phyloP scores from a whole-genome alignment of 441 rosid genomes.

The Bruguiera hainesii region DNA sequence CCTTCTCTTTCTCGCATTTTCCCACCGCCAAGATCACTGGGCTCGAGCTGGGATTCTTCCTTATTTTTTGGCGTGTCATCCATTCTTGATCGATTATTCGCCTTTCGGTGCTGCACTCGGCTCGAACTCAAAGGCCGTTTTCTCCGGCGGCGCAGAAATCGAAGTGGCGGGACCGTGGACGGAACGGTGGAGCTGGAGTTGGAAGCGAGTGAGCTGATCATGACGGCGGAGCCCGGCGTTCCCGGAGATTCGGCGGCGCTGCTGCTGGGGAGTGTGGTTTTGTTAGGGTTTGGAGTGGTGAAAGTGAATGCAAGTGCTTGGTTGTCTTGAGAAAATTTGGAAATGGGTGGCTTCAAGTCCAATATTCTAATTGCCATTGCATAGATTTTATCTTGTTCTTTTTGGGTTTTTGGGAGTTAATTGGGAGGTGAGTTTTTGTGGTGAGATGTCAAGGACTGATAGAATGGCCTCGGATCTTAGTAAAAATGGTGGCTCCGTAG shows the following conservation, averaged over 20 bases:
- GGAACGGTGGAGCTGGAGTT: constrained; percentile 18
- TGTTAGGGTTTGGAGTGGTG: constrained; percentile 33
- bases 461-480: constrained; percentile 89
- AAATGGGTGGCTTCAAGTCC: neutral
- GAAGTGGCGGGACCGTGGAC: constrained; percentile 16
- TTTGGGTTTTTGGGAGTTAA: neutral
- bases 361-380: constrained; percentile 6
- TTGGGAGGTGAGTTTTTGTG: neutral
- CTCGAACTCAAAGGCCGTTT: constrained; percentile 3
- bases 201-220: constrained; percentile 17
- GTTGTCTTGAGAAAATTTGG: constrained; percentile 31
- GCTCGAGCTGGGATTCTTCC: neutral
- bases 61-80: neutral
- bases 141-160: constrained; percentile 11
- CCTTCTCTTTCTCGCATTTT: constrained; percentile 1
- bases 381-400: constrained; percentile 9
- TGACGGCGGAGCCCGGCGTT: constrained; percentile 31
- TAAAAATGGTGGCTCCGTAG: constrained; percentile 73
- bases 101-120: constrained; percentile 3
- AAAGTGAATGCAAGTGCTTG: constrained; percentile 33
- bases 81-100: constrained; percentile 8
- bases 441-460: constrained; percentile 47
- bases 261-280: constrained; percentile 27
- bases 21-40: constrained; percentile 13
- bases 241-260: constrained; percentile 18